These are phyloP conservation scores for Penicillium sp. DNA, from an alignment of 2,329 filamentous ascomycete species.

Conservation along the genomic window DNA sequence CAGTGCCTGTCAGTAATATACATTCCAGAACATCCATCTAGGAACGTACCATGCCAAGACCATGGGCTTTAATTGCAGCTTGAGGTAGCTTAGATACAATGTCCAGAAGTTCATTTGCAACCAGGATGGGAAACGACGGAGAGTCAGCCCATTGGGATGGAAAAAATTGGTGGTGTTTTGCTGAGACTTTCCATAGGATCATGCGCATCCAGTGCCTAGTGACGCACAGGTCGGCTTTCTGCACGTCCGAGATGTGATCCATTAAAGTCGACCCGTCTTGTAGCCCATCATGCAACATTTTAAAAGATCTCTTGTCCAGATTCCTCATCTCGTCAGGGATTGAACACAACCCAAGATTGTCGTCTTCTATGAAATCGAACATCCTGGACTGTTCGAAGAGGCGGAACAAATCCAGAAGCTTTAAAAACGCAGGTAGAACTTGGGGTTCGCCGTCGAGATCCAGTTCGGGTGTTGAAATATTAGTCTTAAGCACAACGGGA, in stretches of 20 bases:
- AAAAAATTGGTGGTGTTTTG: slow-evolving; percentile 33
- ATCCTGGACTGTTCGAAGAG: background rate
- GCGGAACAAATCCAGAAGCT: background rate
- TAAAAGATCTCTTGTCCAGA: background rate
- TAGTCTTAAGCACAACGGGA: background rate
- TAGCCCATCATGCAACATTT: background rate
- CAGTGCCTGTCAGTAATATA: background rate
- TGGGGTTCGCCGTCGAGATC: background rate
- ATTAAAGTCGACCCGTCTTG: background rate
- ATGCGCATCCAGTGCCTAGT: background rate
- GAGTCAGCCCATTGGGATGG: background rate
- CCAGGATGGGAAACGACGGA: background rate
- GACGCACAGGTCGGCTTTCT: background rate
- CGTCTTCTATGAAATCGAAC: background rate
- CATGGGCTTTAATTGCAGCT: background rate
- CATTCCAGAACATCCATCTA: background rate
- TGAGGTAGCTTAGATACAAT: background rate
- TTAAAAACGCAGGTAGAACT: background rate
- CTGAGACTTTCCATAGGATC: background rate
- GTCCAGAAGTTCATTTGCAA: background rate
- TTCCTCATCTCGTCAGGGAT: background rate
- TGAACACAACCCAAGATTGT: background rate
- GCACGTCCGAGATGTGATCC: background rate
- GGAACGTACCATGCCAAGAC: background rate
- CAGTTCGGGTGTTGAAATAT: background rate